These are phyloP conservation scores for Paramecium tetraurelia DNA, from an alignment of 73 alveolate genomes.

Conservation along the genomic window DNA sequence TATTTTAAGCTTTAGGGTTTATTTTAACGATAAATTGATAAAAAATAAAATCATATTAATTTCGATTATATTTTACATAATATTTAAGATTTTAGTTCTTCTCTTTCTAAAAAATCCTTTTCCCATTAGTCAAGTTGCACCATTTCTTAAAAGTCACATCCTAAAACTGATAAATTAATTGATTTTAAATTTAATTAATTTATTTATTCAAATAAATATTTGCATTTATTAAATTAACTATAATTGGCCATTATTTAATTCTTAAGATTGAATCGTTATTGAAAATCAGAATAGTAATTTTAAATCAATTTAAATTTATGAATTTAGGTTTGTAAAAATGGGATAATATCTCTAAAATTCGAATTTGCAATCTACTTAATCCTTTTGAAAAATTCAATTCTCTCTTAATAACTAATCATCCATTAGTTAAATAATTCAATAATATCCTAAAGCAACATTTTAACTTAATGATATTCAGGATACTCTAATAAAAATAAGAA, in stretches of 20 bases:
- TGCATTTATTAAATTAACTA: background rate
- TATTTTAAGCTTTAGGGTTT: conserved; percentile 45
- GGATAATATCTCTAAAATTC: background rate
- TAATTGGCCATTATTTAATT: background rate
- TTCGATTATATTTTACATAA: conserved; percentile 15
- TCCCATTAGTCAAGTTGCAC: background rate
- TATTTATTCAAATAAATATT: background rate
- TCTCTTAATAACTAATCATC: conserved; percentile 1
- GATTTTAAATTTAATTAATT: background rate
- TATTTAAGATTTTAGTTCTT: background rate
- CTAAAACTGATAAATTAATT: background rate
- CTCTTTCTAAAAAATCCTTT: conserved; percentile 44
- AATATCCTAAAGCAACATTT: background rate
- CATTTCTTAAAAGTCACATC: background rate
- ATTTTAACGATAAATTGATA: conserved; percentile 31
- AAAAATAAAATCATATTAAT: conserved; percentile 1
- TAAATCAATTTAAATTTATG: background rate
- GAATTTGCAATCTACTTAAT: background rate
- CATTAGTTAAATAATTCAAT: background rate
- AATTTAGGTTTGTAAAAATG: background rate
- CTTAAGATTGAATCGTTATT: background rate
- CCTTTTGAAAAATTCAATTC: conserved; percentile 1
- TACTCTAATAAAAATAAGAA: background rate
- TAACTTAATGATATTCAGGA: conserved; percentile 3
- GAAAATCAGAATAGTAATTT: background rate